Evolutionary conservation across 805 yeast species (phyloP).

Genomic region (Metschnikowia shivogae): DNA sequence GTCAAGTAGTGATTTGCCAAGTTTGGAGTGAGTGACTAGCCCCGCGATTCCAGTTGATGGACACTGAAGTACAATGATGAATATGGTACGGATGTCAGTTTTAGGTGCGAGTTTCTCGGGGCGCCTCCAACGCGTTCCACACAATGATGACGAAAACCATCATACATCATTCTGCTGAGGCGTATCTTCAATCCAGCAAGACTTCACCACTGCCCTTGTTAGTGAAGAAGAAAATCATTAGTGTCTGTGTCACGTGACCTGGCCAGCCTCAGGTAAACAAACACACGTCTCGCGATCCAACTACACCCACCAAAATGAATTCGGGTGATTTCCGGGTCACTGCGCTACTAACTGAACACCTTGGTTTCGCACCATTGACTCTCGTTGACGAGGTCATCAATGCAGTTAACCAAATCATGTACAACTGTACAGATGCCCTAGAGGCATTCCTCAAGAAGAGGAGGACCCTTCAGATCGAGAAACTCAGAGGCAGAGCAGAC

Average conservation of each 20-base stretch:
- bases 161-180: too few species aligned
- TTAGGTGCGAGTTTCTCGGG: slow-evolving; percentile 2
- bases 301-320: slow-evolving; percentile 10
- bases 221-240: neutral
- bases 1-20: too few species aligned
- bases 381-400: slow-evolving; percentile 84
- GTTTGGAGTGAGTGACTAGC: too few species aligned
- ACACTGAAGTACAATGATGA: too few species aligned
- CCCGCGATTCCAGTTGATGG: too few species aligned
- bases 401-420: slow-evolving; percentile 79
- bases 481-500: slow-evolving; percentile 13
- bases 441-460: slow-evolving; percentile 52
- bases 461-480: slow-evolving; percentile 16
- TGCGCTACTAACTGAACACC: slow-evolving; percentile 70
- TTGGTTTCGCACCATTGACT: slow-evolving; percentile 80
- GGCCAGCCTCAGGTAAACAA: neutral
- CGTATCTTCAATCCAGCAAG: too few species aligned
- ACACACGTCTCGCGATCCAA: neutral
- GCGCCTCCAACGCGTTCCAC: too few species aligned
- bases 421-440: slow-evolving; percentile 75
- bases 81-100: neutral
- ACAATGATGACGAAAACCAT: too few species aligned
- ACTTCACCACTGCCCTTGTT: too few species aligned
- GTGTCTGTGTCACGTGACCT: neutral
- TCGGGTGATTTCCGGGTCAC: slow-evolving; percentile 28